Conservation (phyloP, 129 eudicot species). For the Apium graveolens region DNA sequence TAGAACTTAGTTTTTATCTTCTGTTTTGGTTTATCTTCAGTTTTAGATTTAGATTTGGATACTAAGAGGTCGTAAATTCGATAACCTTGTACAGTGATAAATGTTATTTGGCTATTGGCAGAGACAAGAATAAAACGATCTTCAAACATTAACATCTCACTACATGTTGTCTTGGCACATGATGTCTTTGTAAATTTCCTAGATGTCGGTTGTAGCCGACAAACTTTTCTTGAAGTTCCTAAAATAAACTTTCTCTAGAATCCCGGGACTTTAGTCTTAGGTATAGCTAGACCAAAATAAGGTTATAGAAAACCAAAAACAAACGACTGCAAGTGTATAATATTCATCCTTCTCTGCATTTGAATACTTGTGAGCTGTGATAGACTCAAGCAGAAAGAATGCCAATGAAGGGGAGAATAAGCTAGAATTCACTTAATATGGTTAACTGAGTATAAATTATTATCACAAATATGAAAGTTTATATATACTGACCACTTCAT, state of each 20-base stretch:
- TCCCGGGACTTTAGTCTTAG: background rate
- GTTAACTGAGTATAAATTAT: background rate
- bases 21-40: background rate
- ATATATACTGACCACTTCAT: constrained; percentile 74
- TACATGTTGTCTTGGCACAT: background rate
- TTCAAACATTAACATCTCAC: background rate
- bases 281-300: background rate
- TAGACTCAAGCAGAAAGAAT: background rate
- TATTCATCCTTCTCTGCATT: background rate
- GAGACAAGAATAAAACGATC: background rate
- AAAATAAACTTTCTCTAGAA: background rate
- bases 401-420: background rate
- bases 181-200: background rate
- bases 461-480: background rate
- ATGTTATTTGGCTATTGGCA: background rate
- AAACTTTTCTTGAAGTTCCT: background rate
- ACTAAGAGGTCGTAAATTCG: background rate
- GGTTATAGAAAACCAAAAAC: background rate
- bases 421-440: background rate
- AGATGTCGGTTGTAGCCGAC: background rate
- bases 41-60: background rate
- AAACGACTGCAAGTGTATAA: background rate
- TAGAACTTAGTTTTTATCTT: background rate
- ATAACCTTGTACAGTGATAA: background rate
- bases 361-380: background rate